A percentile compares a stretch with the other conserved stretches of the same genome.
Conservation (phyloP, 208 protist species). For the Leishmania guyanensis region DNA sequence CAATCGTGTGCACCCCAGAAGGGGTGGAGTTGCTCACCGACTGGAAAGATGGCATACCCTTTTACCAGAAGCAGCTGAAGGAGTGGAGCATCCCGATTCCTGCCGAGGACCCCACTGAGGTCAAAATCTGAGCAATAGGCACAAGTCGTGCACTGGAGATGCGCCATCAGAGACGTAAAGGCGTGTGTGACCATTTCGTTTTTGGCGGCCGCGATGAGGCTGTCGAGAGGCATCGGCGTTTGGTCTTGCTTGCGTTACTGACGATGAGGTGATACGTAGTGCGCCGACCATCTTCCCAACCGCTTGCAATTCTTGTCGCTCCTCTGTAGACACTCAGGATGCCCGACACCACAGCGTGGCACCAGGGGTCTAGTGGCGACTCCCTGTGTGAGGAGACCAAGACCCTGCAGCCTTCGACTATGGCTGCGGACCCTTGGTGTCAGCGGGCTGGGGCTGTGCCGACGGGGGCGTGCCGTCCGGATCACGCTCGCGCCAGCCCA, state of each 20-base stretch:
- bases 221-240: too few relatives aligned
- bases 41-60: slow-evolving; percentile 81
- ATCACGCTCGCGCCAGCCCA: too few relatives aligned
- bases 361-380: too few relatives aligned
- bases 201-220: too few relatives aligned
- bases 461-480: too few relatives aligned
- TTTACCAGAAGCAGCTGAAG: slow-evolving; percentile 89
- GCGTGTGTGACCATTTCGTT: neutral
- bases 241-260: neutral
- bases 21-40: slow-evolving; percentile 89
- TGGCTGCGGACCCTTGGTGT: neutral
- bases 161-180: neutral
- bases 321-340: too few relatives aligned
- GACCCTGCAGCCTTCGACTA: neutral
- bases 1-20: slow-evolving; percentile 94
- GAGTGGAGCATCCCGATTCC: slow-evolving; percentile 66
- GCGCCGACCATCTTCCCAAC: too few relatives aligned
- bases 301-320: too few relatives aligned
- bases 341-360: too few relatives aligned
- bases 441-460: too few relatives aligned
- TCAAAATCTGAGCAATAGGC: slow-evolving; percentile 38
- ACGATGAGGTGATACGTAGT: too few relatives aligned
- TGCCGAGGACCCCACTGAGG: slow-evolving; percentile 53
- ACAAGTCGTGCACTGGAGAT: neutral
- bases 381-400: too few relatives aligned